phyloP scores from a whole-genome alignment of 2,329 filamentous ascomycete species.

The Colletotrichum theobromicola region DNA sequence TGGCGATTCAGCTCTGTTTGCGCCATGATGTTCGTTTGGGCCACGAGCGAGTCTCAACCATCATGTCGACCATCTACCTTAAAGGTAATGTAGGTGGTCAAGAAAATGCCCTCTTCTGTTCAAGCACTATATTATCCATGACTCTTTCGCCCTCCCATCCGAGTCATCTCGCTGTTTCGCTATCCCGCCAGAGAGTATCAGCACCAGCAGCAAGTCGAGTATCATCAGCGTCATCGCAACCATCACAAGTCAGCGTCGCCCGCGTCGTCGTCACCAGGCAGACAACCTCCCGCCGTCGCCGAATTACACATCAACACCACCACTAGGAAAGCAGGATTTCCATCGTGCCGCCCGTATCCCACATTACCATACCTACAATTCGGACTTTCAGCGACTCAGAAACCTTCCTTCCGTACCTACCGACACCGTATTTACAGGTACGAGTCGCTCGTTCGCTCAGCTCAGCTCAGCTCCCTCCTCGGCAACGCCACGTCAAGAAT shows the following conservation, averaged over 20 bases:
- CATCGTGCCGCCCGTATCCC: neutral
- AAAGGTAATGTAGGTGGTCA: no score
- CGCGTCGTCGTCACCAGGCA: neutral
- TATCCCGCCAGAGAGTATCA: neutral
- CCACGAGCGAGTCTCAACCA: neutral
- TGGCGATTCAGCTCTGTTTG: slow-evolving; percentile 9
- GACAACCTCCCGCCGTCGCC: neutral
- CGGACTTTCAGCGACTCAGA: neutral
- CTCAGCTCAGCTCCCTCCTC: neutral
- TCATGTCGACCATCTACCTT: no score
- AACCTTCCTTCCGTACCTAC: neutral
- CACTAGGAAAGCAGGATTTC: slow-evolving; percentile 9
- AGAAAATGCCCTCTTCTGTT: neutral
- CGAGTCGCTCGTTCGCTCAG: neutral
- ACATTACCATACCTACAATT: no score
- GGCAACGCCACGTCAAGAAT: slow-evolving; percentile 17
- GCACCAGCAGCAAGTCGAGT: neutral
- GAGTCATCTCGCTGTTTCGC: slow-evolving; percentile 17
- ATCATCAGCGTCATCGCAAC: slow-evolving; percentile 7
- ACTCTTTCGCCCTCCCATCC: slow-evolving; percentile 5
- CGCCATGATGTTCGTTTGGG: slow-evolving; percentile 8
- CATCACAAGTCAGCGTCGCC: neutral
- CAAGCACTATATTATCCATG: slow-evolving; percentile 6
- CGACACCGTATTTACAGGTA: neutral
- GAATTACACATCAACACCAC: slow-evolving; percentile 1